Evolutionary conservation across 257 asterid species (phyloP), one percentile per base, ranked within the genome.

Genomic region (Linderniella brevidens): DNA sequence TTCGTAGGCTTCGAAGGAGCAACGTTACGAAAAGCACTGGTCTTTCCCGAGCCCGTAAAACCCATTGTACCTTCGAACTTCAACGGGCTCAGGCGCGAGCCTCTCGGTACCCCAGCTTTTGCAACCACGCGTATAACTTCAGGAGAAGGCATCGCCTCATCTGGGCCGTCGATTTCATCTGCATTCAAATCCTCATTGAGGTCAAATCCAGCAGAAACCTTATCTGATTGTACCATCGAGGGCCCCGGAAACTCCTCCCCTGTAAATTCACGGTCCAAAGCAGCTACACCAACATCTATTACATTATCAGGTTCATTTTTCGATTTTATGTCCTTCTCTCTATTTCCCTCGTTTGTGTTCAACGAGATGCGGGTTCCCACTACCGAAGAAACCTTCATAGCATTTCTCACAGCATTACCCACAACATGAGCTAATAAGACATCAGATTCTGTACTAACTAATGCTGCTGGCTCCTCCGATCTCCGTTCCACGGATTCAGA

Each of bases 21-120:
- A 45, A 60, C 57, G 9, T 68, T 64, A 17, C 59, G 73, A 61
- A 78, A 78, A 35, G 84, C 90, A 46, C 90, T 78, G 13, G 74
- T 63, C 41, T 68, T 52, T 6, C 74, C 53, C 13, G 73, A 49
- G 53, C 81, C 75, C 47, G 54, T 75, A 80, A 80, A 78, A 29
- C 74, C 72, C 8, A 50, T 50, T 15, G 48, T 64, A 13, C 84
- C 84, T 64, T 64, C 68, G 15, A 78, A 75, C 58, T 67, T 68
- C 64, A 62, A 46, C 9, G 75, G 71, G 17, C 58, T 37, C 50
- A 11, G 17, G 8, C 80, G 78, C 25, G 43, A 52, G 29, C 76
- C 70, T 9, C 38, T 42, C 11, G 57, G 75, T 35, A 67, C 49
- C 35, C 75, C 84, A 17, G 71, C 49, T 67, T 72, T 75, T 17